Conservation (phyloP, 306 rosid genomes). For the Prinsepia uniflora region DNA sequence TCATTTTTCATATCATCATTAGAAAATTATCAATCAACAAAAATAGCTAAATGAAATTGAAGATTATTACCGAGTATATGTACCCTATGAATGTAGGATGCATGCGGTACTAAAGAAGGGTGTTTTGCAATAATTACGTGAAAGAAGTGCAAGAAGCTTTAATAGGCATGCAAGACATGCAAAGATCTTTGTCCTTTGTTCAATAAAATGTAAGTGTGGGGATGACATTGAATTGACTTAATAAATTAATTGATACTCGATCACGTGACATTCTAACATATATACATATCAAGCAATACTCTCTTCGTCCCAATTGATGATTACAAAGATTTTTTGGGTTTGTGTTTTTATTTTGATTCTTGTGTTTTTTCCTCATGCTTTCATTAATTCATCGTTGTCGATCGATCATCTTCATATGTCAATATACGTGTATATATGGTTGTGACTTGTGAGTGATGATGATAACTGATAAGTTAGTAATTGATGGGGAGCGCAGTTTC, state of each 20-base stretch:
- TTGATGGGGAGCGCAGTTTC: neutral
- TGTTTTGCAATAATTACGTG: neutral
- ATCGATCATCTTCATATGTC: neutral
- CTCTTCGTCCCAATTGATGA: slow-evolving; percentile 23
- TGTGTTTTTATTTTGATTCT: slow-evolving; percentile 3
- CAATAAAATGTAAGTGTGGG: slow-evolving; percentile 2
- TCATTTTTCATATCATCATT: too few relatives aligned
- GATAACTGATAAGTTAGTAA: neutral
- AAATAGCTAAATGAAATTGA: too few relatives aligned
- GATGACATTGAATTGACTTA: neutral
- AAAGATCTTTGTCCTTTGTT: neutral
- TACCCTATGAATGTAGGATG: too few relatives aligned
- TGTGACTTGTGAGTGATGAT: neutral
- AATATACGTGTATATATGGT: neutral
- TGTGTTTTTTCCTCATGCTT: neutral
- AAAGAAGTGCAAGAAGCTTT: neutral
- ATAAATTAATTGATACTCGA: neutral
- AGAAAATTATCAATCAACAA: too few relatives aligned
- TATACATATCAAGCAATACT: neutral
- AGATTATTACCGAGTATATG: too few relatives aligned
- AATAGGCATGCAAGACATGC: slow-evolving; percentile 4
- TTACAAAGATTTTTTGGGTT: too few relatives aligned
- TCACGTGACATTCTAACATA: slow-evolving; percentile 13
- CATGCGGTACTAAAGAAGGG: too few relatives aligned
- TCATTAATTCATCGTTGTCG: neutral